A percentile compares a stretch with the other conserved stretches of the same genome.
Evolutionary conservation across 2,329 filamentous ascomycete genomes (phyloP).

Genomic region (Verticillium alfalfae): DNA sequence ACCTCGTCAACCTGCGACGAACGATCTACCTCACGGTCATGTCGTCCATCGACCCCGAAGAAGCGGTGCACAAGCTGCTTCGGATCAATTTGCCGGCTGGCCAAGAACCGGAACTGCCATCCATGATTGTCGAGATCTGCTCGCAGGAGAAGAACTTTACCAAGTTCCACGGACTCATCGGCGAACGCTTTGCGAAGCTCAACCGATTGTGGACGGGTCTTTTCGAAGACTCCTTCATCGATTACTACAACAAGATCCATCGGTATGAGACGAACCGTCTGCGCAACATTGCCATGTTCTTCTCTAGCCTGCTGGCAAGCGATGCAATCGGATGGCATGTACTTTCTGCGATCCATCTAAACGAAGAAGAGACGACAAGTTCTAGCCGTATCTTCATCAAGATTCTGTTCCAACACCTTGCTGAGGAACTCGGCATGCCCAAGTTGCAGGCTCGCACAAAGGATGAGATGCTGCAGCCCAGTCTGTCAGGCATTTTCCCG

Average conservation of each 20-base stretch:
- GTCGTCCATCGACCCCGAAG: constrained; percentile 92
- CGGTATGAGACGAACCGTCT: constrained; percentile 93
- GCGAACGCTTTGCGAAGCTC: constrained; percentile 91
- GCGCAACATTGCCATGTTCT: constrained; percentile 91
- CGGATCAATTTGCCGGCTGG: constrained; percentile 84
- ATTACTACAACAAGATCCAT: constrained; percentile 97
- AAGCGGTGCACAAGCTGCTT: constrained; percentile 96
- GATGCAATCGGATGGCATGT: constrained; percentile 93
- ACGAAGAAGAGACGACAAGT: constrained; percentile 94
- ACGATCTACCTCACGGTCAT: constrained; percentile 98
- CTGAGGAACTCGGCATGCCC: constrained; percentile 78
- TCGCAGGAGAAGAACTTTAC: constrained; percentile 95
- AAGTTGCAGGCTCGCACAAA: constrained; percentile 71
- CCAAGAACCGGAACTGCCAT: constrained; percentile 83
- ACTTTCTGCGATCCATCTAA: constrained; percentile 77
- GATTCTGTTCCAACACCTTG: constrained; percentile 89
- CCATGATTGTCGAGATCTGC: constrained; percentile 96
- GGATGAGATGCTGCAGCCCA: constrained; percentile 73
- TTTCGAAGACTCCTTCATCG: constrained; percentile 83
- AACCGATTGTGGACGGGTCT: constrained; percentile 92
- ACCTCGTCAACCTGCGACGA: constrained; percentile 85
- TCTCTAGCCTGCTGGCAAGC: constrained; percentile 81
- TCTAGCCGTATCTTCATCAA: constrained; percentile 98
- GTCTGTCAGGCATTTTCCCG: constrained; percentile 82
- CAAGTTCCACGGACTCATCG: constrained; percentile 94